A percentile compares a stretch with the other conserved stretches of the same genome.
Evolutionary conservation across 331 rosid genomes (phyloP).

Genomic region (Malus hybrid): DNA sequence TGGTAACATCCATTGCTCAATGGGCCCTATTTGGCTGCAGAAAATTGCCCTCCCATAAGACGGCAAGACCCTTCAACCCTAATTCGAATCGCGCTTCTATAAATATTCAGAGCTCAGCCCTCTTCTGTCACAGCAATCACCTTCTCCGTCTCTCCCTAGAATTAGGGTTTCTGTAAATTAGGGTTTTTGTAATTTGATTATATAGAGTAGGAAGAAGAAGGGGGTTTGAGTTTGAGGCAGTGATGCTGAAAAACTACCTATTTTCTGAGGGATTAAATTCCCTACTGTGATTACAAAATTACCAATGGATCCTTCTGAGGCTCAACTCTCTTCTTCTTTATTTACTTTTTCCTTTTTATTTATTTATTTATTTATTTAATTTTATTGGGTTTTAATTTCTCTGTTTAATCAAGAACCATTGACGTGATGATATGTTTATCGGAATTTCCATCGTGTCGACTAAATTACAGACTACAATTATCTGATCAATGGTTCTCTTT

Average conservation of each 20-base stretch:
- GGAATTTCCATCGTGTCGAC: slow-evolving; percentile 49
- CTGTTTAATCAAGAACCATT: slow-evolving; percentile 7
- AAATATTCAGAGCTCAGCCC: background rate
- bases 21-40: background rate
- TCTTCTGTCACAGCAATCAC: background rate
- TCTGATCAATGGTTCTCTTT: slow-evolving; percentile 61
- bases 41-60: background rate
- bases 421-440: slow-evolving; percentile 56
- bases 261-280: slow-evolving; percentile 39
- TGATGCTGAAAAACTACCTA: slow-evolving; percentile 83
- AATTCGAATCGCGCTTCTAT: slow-evolving; percentile 1
- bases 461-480: slow-evolving; percentile 82
- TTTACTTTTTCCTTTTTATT: background rate
- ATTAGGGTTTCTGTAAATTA: background rate
- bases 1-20: background rate
- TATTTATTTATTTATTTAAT: background rate
- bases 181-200: no score
- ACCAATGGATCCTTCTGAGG: slow-evolving; percentile 99
- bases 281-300: slow-evolving; percentile 50
- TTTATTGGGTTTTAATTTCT: background rate
- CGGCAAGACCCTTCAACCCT: background rate
- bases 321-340: slow-evolving; percentile 7
- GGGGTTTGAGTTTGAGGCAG: slow-evolving; percentile 30
- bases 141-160: background rate
- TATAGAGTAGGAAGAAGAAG: no score